Evolutionary conservation across 2,329 filamentous ascomycete species (phyloP), one percentile per base, ranked within the genome.

Genomic region (Pestalotiopsis sp.): DNA sequence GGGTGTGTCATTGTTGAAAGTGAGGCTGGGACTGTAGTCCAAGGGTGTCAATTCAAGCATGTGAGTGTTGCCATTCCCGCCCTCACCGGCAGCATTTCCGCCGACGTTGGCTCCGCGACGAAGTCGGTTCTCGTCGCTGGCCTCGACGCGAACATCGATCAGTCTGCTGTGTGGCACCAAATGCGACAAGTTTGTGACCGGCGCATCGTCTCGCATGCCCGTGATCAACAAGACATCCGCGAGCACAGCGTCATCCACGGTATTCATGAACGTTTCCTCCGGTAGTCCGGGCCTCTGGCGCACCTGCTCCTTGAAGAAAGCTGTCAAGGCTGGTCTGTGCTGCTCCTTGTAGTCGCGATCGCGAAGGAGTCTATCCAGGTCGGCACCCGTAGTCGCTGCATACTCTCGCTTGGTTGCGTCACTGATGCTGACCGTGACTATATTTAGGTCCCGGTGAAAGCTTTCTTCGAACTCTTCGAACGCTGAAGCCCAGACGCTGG

Each of bases 311-410:
- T 84, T 72, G 77, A 84, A 91, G 70, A 87, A 91, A 1, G 65
- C 70, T 1, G 84, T 87, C 77, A 91, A 76, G 0, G 80, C 80
- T 73, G 79, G 67, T 45, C 88, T 84, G 71, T 91, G 88, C 68
- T 86, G 73, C 77, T 91, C 89, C 74, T 91, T 91, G 78, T 91
- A 92, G 31, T 70, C 78, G 68, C 88, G 88, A 70, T 91, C 84
- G 0, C 39, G 13, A 49, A 89, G 79, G 60, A 91, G 78, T 45
- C 82, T 83, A 13, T 76, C 62, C 0, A 86, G 25, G 69, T 90
- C 80, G 17, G 85, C 83, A 52, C 84, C 84, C 1, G 78, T 84
- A 56, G 78, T 80, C 2, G 73, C 76, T 1, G 88, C 87, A 64
- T 90, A 91, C 75, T 87, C 83, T 73, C 77, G 78, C 80, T 91